These are phyloP conservation scores for Oryza punctata DNA, from an alignment of 176 grass and related monocot genomes.

Conservation along the genomic window DNA sequence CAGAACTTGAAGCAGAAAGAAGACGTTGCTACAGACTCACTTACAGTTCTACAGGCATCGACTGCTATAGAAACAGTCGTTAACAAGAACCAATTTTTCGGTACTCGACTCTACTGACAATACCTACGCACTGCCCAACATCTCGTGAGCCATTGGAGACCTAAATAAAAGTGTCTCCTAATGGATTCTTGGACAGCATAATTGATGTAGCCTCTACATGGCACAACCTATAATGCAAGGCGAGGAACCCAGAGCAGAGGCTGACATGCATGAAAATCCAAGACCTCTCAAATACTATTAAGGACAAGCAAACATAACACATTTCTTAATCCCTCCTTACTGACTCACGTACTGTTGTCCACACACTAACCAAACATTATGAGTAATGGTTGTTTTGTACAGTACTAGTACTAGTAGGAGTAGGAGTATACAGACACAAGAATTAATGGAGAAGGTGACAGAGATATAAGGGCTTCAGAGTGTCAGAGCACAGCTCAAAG, in stretches of 20 bases:
- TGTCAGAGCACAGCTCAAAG: not conserved
- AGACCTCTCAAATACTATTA: not conserved
- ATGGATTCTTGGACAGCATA: conserved; percentile 13
- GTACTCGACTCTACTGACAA: not conserved
- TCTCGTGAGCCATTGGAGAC: conserved; percentile 42
- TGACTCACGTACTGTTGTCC: conserved; percentile 11
- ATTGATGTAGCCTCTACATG: conserved; percentile 28
- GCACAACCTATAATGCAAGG: not conserved
- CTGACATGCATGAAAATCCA: not conserved
- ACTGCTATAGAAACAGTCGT: not conserved
- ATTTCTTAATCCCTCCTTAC: not conserved
- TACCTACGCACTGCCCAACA: not conserved
- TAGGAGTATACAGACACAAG: not conserved
- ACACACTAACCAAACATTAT: conserved; percentile 6
- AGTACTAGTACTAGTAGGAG: too few species aligned
- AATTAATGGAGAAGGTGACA: not conserved
- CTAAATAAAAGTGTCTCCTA: not conserved
- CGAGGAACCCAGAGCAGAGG: not conserved
- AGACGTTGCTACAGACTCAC: not conserved
- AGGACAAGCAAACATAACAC: not conserved
- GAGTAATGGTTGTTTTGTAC: conserved; percentile 1
- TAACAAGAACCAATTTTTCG: not conserved
- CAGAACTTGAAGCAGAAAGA: not conserved
- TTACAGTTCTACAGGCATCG: not conserved
- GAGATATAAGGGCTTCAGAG: not conserved